Base-by-base conservation (phyloP, 495 filamentous ascomycete genomes). In the Pseudoneurospora amorphoporcata region DNA sequence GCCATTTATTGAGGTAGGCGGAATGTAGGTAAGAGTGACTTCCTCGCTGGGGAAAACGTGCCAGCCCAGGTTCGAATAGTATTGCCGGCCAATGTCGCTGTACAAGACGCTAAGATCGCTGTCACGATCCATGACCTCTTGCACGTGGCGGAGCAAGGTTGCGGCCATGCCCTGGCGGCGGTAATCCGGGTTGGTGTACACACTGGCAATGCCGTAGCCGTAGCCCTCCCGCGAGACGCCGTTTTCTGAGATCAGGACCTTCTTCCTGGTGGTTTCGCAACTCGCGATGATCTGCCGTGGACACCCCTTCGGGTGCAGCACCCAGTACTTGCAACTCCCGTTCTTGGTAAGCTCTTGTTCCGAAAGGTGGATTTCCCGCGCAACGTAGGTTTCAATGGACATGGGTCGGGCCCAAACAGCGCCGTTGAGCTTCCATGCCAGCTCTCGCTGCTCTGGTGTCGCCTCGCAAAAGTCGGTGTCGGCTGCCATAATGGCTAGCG, bases 31-130 rank as follows among this genome's bases (percentile, higher is more conserved):
- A 61, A 97, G 84, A n/a, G 86, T 82, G 73, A 93, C 87, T 73
- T 95, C 93, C 32, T 86, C 83, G 45, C 91, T 93, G 3, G 84
- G 81, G 76, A 90, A 94, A 0, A 89, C 84, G 39, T 86, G 78
- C 94, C 94, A 97, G 29, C 94, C 94, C 73, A 89, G 87, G 61
- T 86, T 86, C 4, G 91, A 85, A 81, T 97, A 98, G 81, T 94
- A 97, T 29, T 82, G 82, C 83, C 93, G 94, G 8, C 94, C 94
- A 78, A 97, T 96, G 80, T 97, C 94, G 19, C 93, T 97, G 82
- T 90, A 98, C 32, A 98, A 80, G 12, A 93, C 87, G 12, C 89
- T 90, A 79, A 91, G 92, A 38, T 88, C 76, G 23, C 82, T 82
- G 38, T 82, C 81, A 68, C 81, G 77, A 19, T 84, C 82, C 40